Evolutionary conservation across 2,329 filamentous ascomycete genomes (phyloP), one percentile per base, ranked within the genome.

Genomic region (Colletotrichum sp.): DNA sequence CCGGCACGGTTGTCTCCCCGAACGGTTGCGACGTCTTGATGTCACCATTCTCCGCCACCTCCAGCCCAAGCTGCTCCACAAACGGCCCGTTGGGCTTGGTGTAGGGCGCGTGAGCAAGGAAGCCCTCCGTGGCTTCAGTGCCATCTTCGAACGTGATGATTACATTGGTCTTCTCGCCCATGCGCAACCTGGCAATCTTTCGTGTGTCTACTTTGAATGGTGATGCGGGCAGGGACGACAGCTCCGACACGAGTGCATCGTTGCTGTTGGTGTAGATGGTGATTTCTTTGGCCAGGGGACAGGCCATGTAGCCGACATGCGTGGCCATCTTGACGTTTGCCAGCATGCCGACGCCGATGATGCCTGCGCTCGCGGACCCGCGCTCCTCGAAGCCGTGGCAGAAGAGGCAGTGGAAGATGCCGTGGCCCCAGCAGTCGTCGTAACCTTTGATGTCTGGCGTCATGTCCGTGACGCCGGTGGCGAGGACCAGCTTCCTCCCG

Each of bases 341-440:
- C 16, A 85, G 62, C 60, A 83, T 77, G 2, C 84, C 86, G 13
- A 84, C 82, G 2, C 86, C 87, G 4, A 92, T 84, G 6, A 91
- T 79, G 1, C 89, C 89, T 0, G 85, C 85, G 0, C 87, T 87
- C 1, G 82, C 78, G 4, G 82, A 80, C 3, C 88, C 89, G 16
- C 87, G 85, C 66, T 92, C 89, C 76, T 93, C 91, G 79, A 86
- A 92, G 6, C 91, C 91, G 77, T 92, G 87, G 80, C 90, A 93
- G 78, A 89, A 91, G 2, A 92, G 85, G 77, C 90, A 93, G 78
- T 92, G 90, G 77, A 90, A 92, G 60, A 90, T 89, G 34, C 86
- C 85, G 60, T 80, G 83, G 10, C 84, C 88, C 90, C 90, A 93
- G 70, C 88, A 89, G 55, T 91, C 88, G 0, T 77, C 83, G 76